phyloP scores from a whole-genome alignment of 2,329 filamentous ascomycete species.

The Phialophora chinensis region DNA sequence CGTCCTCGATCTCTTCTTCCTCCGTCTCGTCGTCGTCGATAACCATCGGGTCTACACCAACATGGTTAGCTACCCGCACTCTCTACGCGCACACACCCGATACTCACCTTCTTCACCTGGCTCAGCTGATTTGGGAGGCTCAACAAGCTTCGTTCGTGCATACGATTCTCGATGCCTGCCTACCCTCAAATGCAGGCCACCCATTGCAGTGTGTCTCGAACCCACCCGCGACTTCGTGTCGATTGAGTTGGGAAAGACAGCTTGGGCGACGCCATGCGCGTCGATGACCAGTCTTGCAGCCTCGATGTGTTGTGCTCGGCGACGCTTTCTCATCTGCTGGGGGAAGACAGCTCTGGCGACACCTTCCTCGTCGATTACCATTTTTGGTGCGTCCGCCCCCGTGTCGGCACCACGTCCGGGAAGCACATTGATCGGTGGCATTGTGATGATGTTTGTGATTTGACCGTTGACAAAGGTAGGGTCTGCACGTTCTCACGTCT shows the following conservation, averaged over 20 bases:
- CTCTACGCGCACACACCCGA: not conserved
- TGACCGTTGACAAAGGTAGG: not conserved
- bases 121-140: not conserved
- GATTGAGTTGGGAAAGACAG: not conserved
- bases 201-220: not conserved
- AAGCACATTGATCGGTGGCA: not conserved
- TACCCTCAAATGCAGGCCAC: constrained; percentile 15
- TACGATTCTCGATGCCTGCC: constrained; percentile 20
- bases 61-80: not conserved
- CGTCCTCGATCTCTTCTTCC: not conserved
- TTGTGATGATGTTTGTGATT: not conserved
- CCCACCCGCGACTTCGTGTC: not conserved
- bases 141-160: constrained; percentile 16
- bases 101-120: constrained; percentile 13
- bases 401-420: not conserved
- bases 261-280: not conserved
- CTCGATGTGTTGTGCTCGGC: not conserved
- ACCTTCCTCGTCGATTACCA: constrained; percentile 9
- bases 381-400: not conserved
- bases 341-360: constrained; percentile 4
- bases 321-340: not conserved
- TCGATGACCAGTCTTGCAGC: constrained; percentile 1
- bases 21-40: not conserved
- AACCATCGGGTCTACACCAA: not conserved
- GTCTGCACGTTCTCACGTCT: not conserved